A percentile compares a stretch with the other conserved stretches of the same genome.
Evolutionary conservation across 2,329 filamentous ascomycete genomes (phyloP).

Genomic region (Dactylellina haptotyla): DNA sequence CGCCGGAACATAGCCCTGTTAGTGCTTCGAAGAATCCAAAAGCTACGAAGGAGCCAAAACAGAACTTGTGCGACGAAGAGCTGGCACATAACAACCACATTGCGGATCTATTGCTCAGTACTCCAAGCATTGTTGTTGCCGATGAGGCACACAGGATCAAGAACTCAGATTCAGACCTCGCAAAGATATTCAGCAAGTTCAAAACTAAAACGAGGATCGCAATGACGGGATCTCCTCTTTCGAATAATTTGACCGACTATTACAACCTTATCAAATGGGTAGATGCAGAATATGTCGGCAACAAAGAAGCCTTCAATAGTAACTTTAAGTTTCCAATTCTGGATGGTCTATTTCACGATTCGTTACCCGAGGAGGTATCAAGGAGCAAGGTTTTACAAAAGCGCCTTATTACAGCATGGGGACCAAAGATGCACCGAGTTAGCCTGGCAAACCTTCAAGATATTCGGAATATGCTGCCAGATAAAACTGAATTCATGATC

Average conservation of each 20-base stretch:
- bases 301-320: conserved; percentile 72
- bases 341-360: conserved; percentile 75
- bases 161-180: conserved; percentile 68
- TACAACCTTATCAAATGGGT: conserved; percentile 90
- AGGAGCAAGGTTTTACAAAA: conserved; percentile 73
- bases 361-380: conserved; percentile 67
- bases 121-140: conserved; percentile 78
- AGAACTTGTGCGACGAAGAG: not conserved
- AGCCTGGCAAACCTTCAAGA: conserved; percentile 74
- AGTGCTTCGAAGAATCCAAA: not conserved
- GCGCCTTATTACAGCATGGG: conserved; percentile 75
- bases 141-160: conserved; percentile 88
- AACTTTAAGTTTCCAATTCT: conserved; percentile 80
- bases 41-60: not conserved
- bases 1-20: not conserved
- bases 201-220: conserved; percentile 78
- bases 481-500: conserved; percentile 84
- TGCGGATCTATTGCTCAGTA: conserved; percentile 66
- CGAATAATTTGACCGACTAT: conserved; percentile 86
- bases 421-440: conserved; percentile 78
- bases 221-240: conserved; percentile 84
- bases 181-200: conserved; percentile 69
- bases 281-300: conserved; percentile 79
- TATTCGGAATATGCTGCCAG: conserved; percentile 69
- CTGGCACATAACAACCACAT: not conserved